Conservation (phyloP, 163 green algal genomes). For the Chloroidium sp. region DNA sequence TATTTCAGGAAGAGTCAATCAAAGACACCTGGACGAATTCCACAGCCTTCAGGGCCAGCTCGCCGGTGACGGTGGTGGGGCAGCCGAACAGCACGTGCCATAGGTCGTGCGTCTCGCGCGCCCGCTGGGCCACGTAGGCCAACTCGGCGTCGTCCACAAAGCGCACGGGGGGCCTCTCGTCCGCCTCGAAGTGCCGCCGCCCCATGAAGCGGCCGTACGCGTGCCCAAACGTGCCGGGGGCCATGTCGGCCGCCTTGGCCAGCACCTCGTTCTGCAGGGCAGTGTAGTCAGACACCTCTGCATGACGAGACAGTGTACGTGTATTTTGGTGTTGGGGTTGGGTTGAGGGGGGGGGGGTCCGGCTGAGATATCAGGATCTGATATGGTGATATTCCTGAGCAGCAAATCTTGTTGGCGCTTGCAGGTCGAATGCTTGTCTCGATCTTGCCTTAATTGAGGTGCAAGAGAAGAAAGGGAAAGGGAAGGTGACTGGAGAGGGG, state of each 20-base stretch:
- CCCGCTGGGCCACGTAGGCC: slow-evolving; percentile 76
- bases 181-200: slow-evolving; percentile 66
- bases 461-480: no score
- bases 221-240: slow-evolving; percentile 73
- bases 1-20: no score
- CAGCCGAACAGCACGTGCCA: slow-evolving; percentile 97
- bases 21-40: slow-evolving; percentile 79
- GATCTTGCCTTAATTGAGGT: no score
- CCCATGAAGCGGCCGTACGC: slow-evolving; percentile 94
- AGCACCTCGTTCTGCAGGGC: slow-evolving; percentile 44
- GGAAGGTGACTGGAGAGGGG: no score
- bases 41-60: slow-evolving; percentile 90
- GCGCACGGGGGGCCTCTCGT: slow-evolving; percentile 73
- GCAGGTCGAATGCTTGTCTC: no score
- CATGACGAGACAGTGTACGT: not conserved
- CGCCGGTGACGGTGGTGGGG: slow-evolving; percentile 88
- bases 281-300: not conserved
- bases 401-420: no score
- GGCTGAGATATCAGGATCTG: no score
- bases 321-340: not conserved
- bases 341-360: no score
- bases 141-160: slow-evolving; percentile 93
- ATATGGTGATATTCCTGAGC: no score
- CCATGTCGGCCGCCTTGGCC: slow-evolving; percentile 44
- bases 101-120: slow-evolving; percentile 92